These are phyloP conservation scores for Botrytis aclada DNA, from an alignment of 2,329 filamentous ascomycete species.

Conservation along the genomic window DNA sequence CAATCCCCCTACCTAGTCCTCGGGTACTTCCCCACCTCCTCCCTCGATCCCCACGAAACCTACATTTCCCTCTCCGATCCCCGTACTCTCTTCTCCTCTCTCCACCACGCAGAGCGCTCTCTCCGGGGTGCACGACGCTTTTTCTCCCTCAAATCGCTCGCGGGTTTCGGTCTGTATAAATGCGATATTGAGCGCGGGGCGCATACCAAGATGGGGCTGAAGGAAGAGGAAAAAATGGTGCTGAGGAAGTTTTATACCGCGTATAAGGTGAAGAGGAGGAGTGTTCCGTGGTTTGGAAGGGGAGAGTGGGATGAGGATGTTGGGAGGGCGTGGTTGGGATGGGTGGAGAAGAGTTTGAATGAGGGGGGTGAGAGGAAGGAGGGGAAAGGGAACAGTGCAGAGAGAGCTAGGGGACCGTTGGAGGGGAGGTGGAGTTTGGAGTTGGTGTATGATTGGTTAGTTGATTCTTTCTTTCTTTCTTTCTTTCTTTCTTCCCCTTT, in stretches of 20 bases:
- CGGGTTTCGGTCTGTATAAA: not conserved
- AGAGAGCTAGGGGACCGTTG: not conserved
- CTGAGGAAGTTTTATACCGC: not conserved
- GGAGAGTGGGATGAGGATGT: constrained; percentile 11
- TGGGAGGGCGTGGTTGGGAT: not conserved
- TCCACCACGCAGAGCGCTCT: not conserved
- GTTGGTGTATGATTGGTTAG: constrained; percentile 13
- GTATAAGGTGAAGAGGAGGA: not conserved
- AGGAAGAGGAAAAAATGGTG: constrained; percentile 1
- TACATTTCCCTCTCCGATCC: not conserved
- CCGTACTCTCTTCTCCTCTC: not conserved
- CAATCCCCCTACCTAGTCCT: constrained; percentile 2
- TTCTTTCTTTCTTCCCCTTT: not conserved
- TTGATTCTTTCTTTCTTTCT: not conserved
- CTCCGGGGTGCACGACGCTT: not conserved
- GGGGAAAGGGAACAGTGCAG: not conserved
- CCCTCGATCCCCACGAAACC: constrained; percentile 13
- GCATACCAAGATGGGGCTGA: not conserved
- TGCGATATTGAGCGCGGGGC: not conserved
- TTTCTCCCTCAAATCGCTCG: not conserved
- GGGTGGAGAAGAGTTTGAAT: constrained; percentile 2
- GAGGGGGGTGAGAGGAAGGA: not conserved
- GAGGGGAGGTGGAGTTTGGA: constrained; percentile 14
- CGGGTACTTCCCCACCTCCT: constrained; percentile 6
- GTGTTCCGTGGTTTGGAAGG: not conserved